Evolutionary conservation across 2,329 filamentous ascomycete species (phyloP), one percentile per base, ranked within the genome.

Genomic region (Fusarium sp.): DNA sequence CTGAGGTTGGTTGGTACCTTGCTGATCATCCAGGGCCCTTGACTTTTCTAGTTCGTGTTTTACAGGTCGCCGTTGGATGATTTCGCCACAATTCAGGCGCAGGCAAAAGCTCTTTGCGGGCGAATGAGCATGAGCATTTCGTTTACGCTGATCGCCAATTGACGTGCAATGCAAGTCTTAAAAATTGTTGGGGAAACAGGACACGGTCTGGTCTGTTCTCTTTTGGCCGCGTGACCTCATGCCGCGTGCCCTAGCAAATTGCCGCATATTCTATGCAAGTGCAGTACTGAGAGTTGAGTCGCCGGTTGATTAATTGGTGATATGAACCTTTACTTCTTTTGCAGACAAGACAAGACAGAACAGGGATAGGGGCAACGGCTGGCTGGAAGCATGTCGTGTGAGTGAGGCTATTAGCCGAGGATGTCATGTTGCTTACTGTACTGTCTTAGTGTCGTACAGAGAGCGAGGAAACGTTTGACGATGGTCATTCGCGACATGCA

Each of bases 101-200:
- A 48, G 32, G 43, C 38, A 46, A 49, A 43, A 53, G 49, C 49
- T 43, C 40, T 30, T 48, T 25, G 54, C 53, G 55, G 48, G 11
- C 70, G 63, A 75, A 75, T 74, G 53, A 64, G 34, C 34, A 38
- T 38, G 32, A 38, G 53, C 40, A 55, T 62, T 57, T 51, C 24
- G 45, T 63, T 52, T 44, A 66, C 60, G 65, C 61, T 61, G 60
- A 74, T 71, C 58, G 54, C 40, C 48, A 62, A 64, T 56, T 64
- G 44, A 64, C 62, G 65, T 67, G 69, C 58, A 55, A 43, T 52
- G 53, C 56, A 67, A 62, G 61, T 53, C 58, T 57, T 63, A 47
- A 71, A 71, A 69, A 59, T 58, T 72, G 69, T 72, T 72, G 69
- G 61, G 69, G 55, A 67, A 66, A 66, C 48, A 62, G 54, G 58